Evolutionary conservation across 2,329 filamentous ascomycete genomes (phyloP).

Genomic region (Cercospora sp.): DNA sequence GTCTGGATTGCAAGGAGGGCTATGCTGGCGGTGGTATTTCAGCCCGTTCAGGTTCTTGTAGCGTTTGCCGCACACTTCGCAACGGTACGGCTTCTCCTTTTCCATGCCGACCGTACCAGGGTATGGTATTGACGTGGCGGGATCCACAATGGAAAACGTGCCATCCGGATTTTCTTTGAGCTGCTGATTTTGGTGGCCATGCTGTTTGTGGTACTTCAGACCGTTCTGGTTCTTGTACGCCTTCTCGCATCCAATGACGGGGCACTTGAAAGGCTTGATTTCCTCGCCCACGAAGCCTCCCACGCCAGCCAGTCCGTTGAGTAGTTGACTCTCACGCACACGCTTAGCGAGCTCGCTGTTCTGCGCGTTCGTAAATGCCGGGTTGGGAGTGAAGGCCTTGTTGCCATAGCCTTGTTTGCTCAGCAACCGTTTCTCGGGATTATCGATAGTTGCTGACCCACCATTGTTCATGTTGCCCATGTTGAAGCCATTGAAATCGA

Average conservation of each 20-base stretch:
- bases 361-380: constrained; percentile 64
- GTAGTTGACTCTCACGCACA: constrained; percentile 64
- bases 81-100: constrained; percentile 98
- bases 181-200: constrained; percentile 95
- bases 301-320: constrained; percentile 54
- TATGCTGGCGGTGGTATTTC: constrained; percentile 79
- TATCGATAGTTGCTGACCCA: constrained; percentile 67
- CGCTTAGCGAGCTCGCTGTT: constrained; percentile 73
- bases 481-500: constrained; percentile 44
- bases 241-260: constrained; percentile 97
- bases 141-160: constrained; percentile 97
- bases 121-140: constrained; percentile 89
- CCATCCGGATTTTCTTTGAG: constrained; percentile 95
- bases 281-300: constrained; percentile 69
- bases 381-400: constrained; percentile 49
- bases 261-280: constrained; percentile 96
- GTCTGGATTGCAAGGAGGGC: constrained; percentile 86
- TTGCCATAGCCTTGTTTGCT: constrained; percentile 69
- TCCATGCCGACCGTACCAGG: constrained; percentile 99
- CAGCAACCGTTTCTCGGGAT: constrained; percentile 90
- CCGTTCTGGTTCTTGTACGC: constrained; percentile 99
- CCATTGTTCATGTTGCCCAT: constrained; percentile 60
- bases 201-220: constrained; percentile 83
- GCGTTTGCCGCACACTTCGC: constrained; percentile 93
- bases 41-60: constrained; percentile 99